Conservation (phyloP, 1,139 yeast genomes). For the Tardiomyces depauwii region DNA sequence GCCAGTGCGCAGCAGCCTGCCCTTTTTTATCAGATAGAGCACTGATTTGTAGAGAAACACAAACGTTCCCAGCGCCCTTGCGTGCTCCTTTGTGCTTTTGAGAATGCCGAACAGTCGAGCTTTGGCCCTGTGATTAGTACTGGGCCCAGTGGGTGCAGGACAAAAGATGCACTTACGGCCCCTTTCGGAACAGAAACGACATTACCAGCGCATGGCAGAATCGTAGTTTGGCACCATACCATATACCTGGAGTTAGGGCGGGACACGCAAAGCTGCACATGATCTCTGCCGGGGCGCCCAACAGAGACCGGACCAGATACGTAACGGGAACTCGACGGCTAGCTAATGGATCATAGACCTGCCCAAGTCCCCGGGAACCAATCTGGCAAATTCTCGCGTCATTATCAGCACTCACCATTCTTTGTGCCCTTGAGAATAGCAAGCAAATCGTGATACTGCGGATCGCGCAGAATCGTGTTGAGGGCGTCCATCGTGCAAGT, state of each 20-base stretch:
- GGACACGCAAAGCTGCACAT: neutral
- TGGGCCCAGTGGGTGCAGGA: neutral
- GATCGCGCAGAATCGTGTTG: slow-evolving; percentile 19
- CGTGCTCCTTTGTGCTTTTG: slow-evolving; percentile 54
- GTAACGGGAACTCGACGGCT: too few relatives aligned
- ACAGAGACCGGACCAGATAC: too few relatives aligned
- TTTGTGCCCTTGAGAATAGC: slow-evolving; percentile 26
- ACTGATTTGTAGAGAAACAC: slow-evolving; percentile 49
- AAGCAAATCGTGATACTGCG: slow-evolving; percentile 25
- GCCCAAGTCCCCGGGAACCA: too few relatives aligned
- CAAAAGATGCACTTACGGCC: slow-evolving; percentile 16
- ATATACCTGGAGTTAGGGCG: neutral
- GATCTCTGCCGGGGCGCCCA: neutral
- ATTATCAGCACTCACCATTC: slow-evolving; percentile 24
- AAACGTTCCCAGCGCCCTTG: slow-evolving; percentile 52
- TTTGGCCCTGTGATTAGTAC: slow-evolving; percentile 23
- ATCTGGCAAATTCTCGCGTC: too few relatives aligned
- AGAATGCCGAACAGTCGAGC: slow-evolving; percentile 41
- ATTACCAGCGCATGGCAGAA: slow-evolving; percentile 67
- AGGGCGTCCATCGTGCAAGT: slow-evolving; percentile 1
- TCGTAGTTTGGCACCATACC: slow-evolving; percentile 61
- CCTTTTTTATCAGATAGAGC: slow-evolving; percentile 19
- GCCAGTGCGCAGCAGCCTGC: slow-evolving; percentile 5
- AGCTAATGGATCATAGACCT: too few relatives aligned
- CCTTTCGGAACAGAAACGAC: slow-evolving; percentile 40